A percentile compares a stretch with the other conserved stretches of the same genome.
These are phyloP conservation scores for Chytridium lagenaria DNA, from an alignment of 371 early-diverging fungal species.

Conservation along the genomic window DNA sequence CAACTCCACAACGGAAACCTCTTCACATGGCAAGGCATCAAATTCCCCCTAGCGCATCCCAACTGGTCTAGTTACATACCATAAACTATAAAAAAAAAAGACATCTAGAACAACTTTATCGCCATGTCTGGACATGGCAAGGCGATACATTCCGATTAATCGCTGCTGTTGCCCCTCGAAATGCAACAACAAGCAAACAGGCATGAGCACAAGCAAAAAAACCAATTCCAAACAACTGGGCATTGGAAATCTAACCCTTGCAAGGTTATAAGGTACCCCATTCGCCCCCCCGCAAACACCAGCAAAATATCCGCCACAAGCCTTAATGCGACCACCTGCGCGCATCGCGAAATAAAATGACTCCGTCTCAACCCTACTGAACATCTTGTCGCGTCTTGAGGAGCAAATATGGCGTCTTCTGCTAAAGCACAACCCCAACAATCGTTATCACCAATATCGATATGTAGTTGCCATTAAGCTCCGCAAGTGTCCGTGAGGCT, in stretches of 20 bases:
- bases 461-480: not conserved
- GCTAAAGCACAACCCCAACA: not conserved
- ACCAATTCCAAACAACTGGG: not conserved
- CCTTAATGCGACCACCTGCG: not conserved
- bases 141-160: not conserved
- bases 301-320: not conserved
- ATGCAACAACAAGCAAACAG: not conserved
- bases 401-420: not conserved
- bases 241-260: not conserved
- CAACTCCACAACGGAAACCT: too few relatives aligned
- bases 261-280: not conserved
- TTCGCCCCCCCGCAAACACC: not conserved
- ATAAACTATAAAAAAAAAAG: too few relatives aligned
- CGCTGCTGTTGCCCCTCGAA: not conserved
- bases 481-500: not conserved
- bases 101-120: too few relatives aligned
- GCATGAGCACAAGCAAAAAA: constrained; percentile 7
- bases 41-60: too few relatives aligned
- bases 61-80: too few relatives aligned
- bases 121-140: too few relatives aligned
- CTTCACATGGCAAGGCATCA: too few relatives aligned
- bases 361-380: not conserved
- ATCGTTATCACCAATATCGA: not conserved
- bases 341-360: not conserved
- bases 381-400: not conserved